A percentile compares a stretch with the other conserved stretches of the same genome.
phyloP scores from a whole-genome alignment of 192 early-diverging fungal species.

The Mortierella alpina region DNA sequence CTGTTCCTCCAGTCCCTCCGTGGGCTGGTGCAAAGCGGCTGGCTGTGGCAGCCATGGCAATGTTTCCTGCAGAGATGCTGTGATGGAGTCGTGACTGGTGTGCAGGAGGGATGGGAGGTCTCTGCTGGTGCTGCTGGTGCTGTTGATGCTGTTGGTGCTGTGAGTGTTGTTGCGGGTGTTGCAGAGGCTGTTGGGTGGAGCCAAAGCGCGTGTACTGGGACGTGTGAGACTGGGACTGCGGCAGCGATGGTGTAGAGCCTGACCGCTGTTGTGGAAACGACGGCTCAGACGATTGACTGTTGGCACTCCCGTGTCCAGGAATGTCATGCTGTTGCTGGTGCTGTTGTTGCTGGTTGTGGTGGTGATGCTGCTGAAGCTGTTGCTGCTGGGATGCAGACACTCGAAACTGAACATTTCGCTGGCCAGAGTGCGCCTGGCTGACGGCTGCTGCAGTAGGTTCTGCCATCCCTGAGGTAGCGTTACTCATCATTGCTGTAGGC shows the following conservation, averaged over 20 bases:
- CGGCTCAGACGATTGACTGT: slow-evolving; percentile 3
- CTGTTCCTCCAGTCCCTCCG: slow-evolving; percentile 3
- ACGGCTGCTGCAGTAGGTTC: slow-evolving; percentile 6
- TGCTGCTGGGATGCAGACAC: slow-evolving; percentile 26
- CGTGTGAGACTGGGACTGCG: slow-evolving; percentile 10
- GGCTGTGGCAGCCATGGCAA: slow-evolving; percentile 13
- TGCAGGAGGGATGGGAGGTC: slow-evolving; percentile 35
- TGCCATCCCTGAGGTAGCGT: slow-evolving; percentile 17
- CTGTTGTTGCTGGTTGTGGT: slow-evolving; percentile 15
- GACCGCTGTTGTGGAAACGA: slow-evolving; percentile 9
- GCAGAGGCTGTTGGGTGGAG: not conserved
- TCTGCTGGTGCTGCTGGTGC: slow-evolving; percentile 34
- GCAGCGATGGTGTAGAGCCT: slow-evolving; percentile 3
- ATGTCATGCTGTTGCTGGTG: slow-evolving; percentile 20
- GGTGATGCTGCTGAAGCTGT: slow-evolving; percentile 13
- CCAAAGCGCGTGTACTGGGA: slow-evolving; percentile 2
- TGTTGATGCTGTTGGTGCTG: slow-evolving; percentile 15
- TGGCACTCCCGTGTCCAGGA: slow-evolving; percentile 8
- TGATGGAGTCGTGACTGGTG: slow-evolving; percentile 48
- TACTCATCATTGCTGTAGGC: slow-evolving; percentile 29
- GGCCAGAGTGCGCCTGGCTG: slow-evolving; percentile 18
- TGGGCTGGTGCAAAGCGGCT: slow-evolving; percentile 2
- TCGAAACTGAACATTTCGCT: slow-evolving; percentile 41
- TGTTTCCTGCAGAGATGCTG: slow-evolving; percentile 43
- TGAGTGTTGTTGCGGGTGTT: slow-evolving; percentile 5